Evolutionary conservation across 805 yeast genomes (phyloP), one percentile per base, ranked within the genome.

Genomic region (Phaffomyces antillensis): DNA sequence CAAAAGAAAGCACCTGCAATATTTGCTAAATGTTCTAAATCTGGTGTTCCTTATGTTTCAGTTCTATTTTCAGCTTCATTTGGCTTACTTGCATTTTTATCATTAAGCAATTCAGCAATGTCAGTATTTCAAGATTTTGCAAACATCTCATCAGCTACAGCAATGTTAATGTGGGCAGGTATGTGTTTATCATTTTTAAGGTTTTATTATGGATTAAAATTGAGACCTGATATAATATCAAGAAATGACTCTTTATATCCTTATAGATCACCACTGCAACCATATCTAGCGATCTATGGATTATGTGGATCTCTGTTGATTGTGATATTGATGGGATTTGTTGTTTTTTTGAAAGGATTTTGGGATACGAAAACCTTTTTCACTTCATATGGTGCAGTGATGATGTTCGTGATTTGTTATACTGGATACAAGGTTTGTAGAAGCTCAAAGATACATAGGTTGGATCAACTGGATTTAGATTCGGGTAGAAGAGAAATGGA

Each of bases 401-500:
- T 81, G 41, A 56, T 80, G 7, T 80, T 81, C 59, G 62, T 65
- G 1, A 52, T 73, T 1, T 69, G 77, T 34, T 83, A 75, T 53
- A 16, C 70, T 28, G 75, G 77, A 1, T 81, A 83, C 62, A 81
- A 79, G 55, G 36, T 79, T 0, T 56, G 79, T 15, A 74, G 79
- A 47, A 77, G 86, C 10, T 80, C 90, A 2, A 74, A 78, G 50
- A 66, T 82, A 11, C 85, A 79, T 42, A 73, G 86, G 41, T 64
- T 86, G 39, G 90, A 84, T 52, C 82, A 85, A 39, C 60, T 87
- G 48, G 95, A 88, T 61, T 73, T 84, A 59, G 96, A 88, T 61
- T 75, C 87, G 0, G 96, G 96, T 3, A 69, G 96, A 54, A 72
- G 93, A 41, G 96, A 87, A 59, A 78, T 82, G 65, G 96, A 88